Evolutionary conservation across 2,329 filamentous ascomycete species (phyloP), one percentile per base, ranked within the genome.

Genomic region (Trichoderma breve): DNA sequence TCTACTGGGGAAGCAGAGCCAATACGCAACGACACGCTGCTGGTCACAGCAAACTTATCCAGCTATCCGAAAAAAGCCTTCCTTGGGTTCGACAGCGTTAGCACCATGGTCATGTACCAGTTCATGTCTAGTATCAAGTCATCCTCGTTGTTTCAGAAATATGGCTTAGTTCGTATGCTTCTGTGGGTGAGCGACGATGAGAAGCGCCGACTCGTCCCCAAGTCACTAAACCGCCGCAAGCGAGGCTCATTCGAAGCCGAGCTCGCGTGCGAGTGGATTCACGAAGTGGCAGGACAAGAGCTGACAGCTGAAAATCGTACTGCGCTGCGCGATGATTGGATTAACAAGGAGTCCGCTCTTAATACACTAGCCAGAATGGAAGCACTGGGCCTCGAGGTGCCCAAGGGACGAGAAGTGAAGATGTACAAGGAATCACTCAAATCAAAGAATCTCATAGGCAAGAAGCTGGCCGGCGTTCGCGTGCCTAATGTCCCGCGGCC

Each of bases 101-200:
- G 86, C 65, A 80, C 83, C 71, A 83, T 92, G 71, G 81, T 92
- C 1, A 78, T 91, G 1, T 86, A 89, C 77, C 89, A 92, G 77
- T 86, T 93, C 71, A 83, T 91, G 75, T 83, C 81, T 57, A 85
- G 87, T 65, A 88, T 92, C 70, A 85, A 89, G 73, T 82, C 84
- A 3, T 85, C 89, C 64, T 81, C 84, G 0, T 84, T 91, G 0
- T 88, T 97, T 75, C 92, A 97, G 76, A 84, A 85, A 32, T 95
- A 94, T 78, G 95, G 95, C 3, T 87, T 91, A 21, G 90, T 97
- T 3, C 90, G 94, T 63, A 91, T 95, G 84, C 85, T 98, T 1
- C 79, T 95, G 51, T 95, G 94, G 90, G 77, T 90, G 4, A 86
- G 88, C 1, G 84, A 90, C 57, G 83, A 87, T 0, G 91, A 93